These are phyloP conservation scores for Brasenia schreberi DNA, from an alignment of 164 flowering plant species.

Conservation along the genomic window DNA sequence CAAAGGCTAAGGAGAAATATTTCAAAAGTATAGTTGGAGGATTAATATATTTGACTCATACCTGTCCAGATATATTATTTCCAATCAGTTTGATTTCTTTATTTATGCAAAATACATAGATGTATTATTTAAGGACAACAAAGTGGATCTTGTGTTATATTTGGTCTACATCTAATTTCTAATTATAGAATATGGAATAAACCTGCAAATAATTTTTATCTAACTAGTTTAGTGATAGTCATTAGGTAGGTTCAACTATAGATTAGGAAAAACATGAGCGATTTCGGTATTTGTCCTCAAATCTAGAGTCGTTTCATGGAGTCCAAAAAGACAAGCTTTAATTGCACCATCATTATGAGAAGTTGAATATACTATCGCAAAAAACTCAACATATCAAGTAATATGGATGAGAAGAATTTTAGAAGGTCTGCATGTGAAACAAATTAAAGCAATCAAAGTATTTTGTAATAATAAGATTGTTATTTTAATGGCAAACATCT, in stretches of 20 bases:
- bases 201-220: too few species aligned
- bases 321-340: not conserved
- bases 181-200: too few species aligned
- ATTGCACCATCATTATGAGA: too few species aligned
- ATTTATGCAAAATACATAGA: not conserved
- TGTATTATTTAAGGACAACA: not conserved
- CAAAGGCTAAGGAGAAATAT: not conserved
- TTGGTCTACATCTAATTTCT: not conserved
- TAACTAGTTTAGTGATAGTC: not conserved
- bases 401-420: not conserved
- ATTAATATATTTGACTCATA: not conserved
- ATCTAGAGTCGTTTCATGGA: not conserved
- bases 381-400: not conserved
- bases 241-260: not conserved
- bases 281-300: not conserved
- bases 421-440: not conserved
- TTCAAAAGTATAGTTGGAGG: not conserved
- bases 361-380: not conserved
- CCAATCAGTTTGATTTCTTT: not conserved
- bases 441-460: not conserved
- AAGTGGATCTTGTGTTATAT: not conserved
- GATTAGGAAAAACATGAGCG: not conserved
- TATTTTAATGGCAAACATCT: not conserved
- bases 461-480: not conserved
- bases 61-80: not conserved